Percentiles rank a stretch among this genome's conserved stretches.
Conservation (phyloP, 768 basidiomycete genomes). For the Mycena albidolilacea region DNA sequence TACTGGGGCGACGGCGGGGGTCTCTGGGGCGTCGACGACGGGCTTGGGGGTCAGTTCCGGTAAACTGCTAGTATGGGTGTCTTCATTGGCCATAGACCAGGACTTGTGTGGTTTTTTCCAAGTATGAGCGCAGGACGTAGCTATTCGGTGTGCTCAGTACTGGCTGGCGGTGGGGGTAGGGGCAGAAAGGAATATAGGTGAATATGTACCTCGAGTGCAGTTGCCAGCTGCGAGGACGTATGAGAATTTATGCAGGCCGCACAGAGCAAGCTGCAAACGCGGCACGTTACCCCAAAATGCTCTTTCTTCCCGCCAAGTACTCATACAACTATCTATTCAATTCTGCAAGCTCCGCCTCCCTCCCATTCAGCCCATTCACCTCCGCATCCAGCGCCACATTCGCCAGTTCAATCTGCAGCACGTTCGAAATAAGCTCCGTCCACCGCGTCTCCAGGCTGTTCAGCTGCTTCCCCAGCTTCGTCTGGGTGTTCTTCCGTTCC, state of each 20-base stretch:
- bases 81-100: constrained; percentile 82
- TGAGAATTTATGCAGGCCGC: constrained; percentile 1
- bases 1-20: constrained; percentile 6
- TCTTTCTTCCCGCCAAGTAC: not conserved
- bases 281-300: not conserved
- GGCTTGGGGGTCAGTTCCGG: constrained; percentile 57
- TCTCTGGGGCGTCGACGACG: constrained; percentile 3
- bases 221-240: not conserved
- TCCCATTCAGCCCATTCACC: constrained; percentile 70
- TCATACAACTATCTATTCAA: constrained; percentile 39
- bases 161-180: not conserved
- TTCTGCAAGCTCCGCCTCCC: constrained; percentile 73
- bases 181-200: not conserved
- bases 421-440: constrained; percentile 93
- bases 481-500: constrained; percentile 91
- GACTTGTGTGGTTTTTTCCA: constrained; percentile 19
- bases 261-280: constrained; percentile 17
- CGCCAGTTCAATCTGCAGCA: constrained; percentile 96
- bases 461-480: constrained; percentile 83
- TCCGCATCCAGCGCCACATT: constrained; percentile 91
- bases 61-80: constrained; percentile 61
- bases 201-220: constrained; percentile 1
- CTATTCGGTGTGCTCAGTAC: not conserved
- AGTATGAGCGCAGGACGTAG: constrained; percentile 8
- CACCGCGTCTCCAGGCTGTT: constrained; percentile 88